A percentile compares a stretch with the other conserved stretches of the same genome.
These are phyloP conservation scores for Coelastrella sp. DNA, from an alignment of 139 green algal species.

Conservation along the genomic window DNA sequence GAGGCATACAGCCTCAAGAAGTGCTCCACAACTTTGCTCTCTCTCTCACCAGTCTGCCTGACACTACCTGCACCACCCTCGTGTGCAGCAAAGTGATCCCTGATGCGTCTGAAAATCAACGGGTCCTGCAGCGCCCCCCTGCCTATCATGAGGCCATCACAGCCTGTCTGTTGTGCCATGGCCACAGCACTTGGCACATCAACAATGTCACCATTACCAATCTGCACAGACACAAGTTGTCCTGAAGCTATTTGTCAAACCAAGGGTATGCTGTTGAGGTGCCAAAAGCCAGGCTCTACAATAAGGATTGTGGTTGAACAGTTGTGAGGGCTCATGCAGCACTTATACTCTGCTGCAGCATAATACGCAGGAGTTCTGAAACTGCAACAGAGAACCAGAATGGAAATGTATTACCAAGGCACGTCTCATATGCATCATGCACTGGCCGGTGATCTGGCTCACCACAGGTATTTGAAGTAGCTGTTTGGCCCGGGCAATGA, in stretches of 20 bases:
- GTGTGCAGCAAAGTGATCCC: conserved; percentile 37
- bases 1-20: conserved; percentile 46
- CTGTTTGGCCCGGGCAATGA: conserved; percentile 63
- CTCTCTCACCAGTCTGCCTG: background rate
- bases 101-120: conserved; percentile 70
- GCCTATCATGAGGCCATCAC: conserved; percentile 73
- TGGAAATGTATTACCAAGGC: too few species aligned
- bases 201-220: conserved; percentile 80
- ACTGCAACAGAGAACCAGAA: too few species aligned
- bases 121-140: conserved; percentile 71
- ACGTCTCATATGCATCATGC: too few species aligned
- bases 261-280: too few species aligned
- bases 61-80: background rate
- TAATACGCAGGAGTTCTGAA: too few species aligned
- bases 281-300: too few species aligned
- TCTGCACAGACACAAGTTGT: too few species aligned
- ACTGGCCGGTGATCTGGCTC: background rate
- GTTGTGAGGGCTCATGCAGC: too few species aligned
- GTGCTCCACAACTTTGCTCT: background rate
- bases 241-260: too few species aligned
- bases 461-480: conserved; percentile 74
- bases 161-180: conserved; percentile 65
- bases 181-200: conserved; percentile 45
- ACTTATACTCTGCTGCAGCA: too few species aligned
- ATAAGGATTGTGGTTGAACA: too few species aligned